Conservation (phyloP, 2,329 filamentous ascomycete species). For the Fusarium beomiforme region DNA sequence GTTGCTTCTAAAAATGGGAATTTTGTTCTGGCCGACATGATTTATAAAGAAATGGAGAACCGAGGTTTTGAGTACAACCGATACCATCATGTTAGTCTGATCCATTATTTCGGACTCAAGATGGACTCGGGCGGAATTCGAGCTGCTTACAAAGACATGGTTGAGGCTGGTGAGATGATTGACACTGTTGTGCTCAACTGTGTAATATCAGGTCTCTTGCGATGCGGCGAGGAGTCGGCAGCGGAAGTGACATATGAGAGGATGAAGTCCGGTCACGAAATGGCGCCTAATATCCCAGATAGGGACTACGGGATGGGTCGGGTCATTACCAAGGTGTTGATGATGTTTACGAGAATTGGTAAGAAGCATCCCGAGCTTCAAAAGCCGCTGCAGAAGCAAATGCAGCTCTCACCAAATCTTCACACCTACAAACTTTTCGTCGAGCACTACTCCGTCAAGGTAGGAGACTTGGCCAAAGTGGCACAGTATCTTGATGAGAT, state of each 20-base stretch:
- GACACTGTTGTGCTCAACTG: constrained; percentile 89
- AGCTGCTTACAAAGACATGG: constrained; percentile 81
- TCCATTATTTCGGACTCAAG: constrained; percentile 84
- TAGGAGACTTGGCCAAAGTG: constrained; percentile 78
- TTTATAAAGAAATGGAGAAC: constrained; percentile 81
- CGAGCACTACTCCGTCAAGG: constrained; percentile 73
- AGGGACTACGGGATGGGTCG: constrained; percentile 59
- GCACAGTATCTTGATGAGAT: constrained; percentile 82
- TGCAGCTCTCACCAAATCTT: constrained; percentile 77
- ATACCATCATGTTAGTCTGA: constrained; percentile 82
- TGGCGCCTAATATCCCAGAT: constrained; percentile 52
- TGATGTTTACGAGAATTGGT: constrained; percentile 66
- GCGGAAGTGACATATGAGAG: constrained; percentile 84
- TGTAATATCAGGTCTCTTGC: constrained; percentile 81
- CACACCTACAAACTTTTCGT: constrained; percentile 84
- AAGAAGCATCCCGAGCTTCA: constrained; percentile 66
- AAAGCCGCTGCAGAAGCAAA: constrained; percentile 65
- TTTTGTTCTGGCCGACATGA: constrained; percentile 83
- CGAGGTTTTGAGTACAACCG: constrained; percentile 77
- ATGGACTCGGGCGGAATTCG: constrained; percentile 79
- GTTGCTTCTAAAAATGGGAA: constrained; percentile 87
- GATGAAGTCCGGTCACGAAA: constrained; percentile 75
- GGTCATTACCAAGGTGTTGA: constrained; percentile 64
- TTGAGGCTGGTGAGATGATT: constrained; percentile 86
- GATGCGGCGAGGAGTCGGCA: constrained; percentile 77